These are phyloP conservation scores for Hericium rajendrae DNA, from an alignment of 768 basidiomycete genomes.

Conservation along the genomic window DNA sequence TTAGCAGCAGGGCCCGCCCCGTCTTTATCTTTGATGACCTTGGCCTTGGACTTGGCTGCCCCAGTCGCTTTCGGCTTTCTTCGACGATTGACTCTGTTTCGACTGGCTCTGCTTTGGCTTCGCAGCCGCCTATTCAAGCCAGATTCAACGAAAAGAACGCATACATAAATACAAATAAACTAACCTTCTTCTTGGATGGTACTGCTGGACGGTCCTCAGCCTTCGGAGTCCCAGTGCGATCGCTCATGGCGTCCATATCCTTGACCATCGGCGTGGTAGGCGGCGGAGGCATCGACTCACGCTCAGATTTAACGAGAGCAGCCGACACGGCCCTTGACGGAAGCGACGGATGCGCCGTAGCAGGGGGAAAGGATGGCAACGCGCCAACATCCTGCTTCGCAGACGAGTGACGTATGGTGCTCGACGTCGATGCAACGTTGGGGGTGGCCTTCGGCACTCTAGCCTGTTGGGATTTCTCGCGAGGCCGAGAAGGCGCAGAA, in stretches of 20 bases:
- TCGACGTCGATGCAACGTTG: not conserved
- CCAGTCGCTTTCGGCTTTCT: constrained; percentile 22
- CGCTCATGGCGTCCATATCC: not conserved
- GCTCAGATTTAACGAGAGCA: not conserved
- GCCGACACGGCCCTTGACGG: not conserved
- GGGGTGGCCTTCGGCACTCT: not conserved
- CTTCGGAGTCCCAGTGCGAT: constrained; percentile 5
- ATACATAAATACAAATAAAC: not conserved
- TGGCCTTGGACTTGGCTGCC: constrained; percentile 17
- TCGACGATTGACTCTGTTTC: constrained; percentile 20
- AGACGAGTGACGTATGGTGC: not conserved
- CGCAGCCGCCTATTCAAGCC: not conserved
- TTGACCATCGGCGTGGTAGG: not conserved
- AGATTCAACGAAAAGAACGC: not conserved
- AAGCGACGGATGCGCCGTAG: not conserved
- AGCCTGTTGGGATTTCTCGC: not conserved
- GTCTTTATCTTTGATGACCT: constrained; percentile 17
- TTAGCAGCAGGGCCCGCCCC: constrained; percentile 11
- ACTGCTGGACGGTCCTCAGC: constrained; percentile 10
- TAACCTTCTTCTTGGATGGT: constrained; percentile 18
- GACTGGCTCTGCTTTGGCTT: constrained; percentile 9
- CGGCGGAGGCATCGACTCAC: not conserved
- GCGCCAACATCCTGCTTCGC: not conserved
- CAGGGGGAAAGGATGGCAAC: not conserved
- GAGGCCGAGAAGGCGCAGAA: not conserved